These are phyloP conservation scores for Podospora anserina DNA, from an alignment of 495 filamentous ascomycete species.

Conservation along the genomic window DNA sequence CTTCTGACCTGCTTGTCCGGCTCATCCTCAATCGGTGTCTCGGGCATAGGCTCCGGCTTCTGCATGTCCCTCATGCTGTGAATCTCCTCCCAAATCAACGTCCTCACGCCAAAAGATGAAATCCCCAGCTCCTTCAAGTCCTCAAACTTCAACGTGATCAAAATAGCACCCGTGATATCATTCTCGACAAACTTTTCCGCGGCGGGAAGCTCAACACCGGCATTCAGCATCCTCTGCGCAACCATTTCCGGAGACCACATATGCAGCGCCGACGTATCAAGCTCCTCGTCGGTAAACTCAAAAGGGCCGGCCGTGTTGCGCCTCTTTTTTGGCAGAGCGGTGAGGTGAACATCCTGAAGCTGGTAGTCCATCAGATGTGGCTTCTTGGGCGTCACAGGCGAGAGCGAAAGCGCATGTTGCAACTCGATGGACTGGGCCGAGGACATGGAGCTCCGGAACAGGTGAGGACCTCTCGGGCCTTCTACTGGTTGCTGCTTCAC, in stretches of 20 bases:
- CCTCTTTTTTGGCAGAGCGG: conserved; percentile 31
- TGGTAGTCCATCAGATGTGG: conserved; percentile 36
- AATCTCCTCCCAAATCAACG: conserved; percentile 81
- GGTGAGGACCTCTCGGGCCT: conserved; percentile 80
- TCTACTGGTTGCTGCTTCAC: conserved; percentile 57
- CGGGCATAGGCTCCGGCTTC: conserved; percentile 50
- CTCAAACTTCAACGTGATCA: conserved; percentile 82
- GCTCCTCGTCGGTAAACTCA: conserved; percentile 51
- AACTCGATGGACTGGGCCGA: conserved; percentile 52
- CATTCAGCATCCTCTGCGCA: conserved; percentile 71
- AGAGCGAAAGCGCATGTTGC: conserved; percentile 61
- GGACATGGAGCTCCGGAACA: conserved; percentile 67
- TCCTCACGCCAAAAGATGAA: conserved; percentile 86
- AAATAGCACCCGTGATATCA: conserved; percentile 82
- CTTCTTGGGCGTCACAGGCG: conserved; percentile 55
- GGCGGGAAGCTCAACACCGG: conserved; percentile 65
- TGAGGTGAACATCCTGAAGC: conserved; percentile 34
- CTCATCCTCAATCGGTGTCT: conserved; percentile 56
- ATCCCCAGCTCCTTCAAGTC: conserved; percentile 94
- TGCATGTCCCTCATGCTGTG: conserved; percentile 62
- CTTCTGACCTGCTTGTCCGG: conserved; percentile 43
- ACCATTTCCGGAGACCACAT: conserved; percentile 73
- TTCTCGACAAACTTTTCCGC: conserved; percentile 84
- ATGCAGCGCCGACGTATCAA: conserved; percentile 56
- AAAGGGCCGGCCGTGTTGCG: conserved; percentile 38